Evolutionary conservation across 129 eudicot genomes (phyloP), one percentile per base, ranked within the genome.

Genomic region (Lactuca saligna): DNA sequence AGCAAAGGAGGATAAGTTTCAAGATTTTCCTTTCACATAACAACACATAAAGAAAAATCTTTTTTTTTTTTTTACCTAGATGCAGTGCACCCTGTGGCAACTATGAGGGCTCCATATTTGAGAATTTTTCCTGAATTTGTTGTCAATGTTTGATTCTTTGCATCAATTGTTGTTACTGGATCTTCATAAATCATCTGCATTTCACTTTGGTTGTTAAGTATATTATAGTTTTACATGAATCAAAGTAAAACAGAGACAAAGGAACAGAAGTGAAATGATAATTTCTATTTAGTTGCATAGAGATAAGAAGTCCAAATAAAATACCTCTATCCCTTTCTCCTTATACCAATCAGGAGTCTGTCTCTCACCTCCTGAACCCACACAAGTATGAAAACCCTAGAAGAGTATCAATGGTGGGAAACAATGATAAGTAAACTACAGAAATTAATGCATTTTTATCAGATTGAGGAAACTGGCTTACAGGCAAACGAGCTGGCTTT

Each of bases 331-430:
- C 63, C 99, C 97, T 73, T 89, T 85, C 77, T 89, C 92, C 59
- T 81, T 85, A 70, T 93, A 93, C 99, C 99, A 93, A 17, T 93
- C 99, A 67, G 99, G 97, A 70, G 99, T 93, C 82, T 93, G 97
- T 72, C 99, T 87, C 79, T 93, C 97, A 62, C 99, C 99, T 70
- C 99, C 99, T 13, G 97, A 79, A 7, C 99, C 99, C 76, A 93
- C 99, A 69, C 99, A 93, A 17, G 99, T 93, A 79, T 93, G 99
- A 75, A 93, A 93, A 35, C 99, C 99, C 99, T 93, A 63, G 16
- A 51, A 82, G 34, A 67, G 71, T 25, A 67, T 51, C 34, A 25
- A 35, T 49, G 16, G 71, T 73, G 49, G 63, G 63, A 51, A 63
- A 12, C 53, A 14, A 54, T 17, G 2, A 37, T 6, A 33, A n/a